A percentile compares a stretch with the other conserved stretches of the same genome.
Conservation (phyloP, 768 basidiomycete species). For the Boletellus sp. region DNA sequence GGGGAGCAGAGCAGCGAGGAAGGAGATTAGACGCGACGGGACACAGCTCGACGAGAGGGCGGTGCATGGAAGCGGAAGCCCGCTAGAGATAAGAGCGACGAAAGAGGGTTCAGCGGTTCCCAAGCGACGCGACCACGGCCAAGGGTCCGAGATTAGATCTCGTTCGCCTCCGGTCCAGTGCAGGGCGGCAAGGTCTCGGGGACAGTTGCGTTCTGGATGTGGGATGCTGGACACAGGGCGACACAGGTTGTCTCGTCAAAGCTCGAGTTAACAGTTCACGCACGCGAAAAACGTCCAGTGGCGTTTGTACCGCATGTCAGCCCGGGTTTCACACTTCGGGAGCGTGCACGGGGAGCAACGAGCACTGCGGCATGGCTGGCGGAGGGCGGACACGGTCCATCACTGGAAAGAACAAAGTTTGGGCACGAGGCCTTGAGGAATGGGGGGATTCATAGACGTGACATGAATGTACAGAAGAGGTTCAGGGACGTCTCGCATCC, state of each 20-base stretch:
- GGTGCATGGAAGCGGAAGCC: conserved; percentile 27
- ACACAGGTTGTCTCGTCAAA: not conserved
- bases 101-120: conserved; percentile 28
- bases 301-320: conserved; percentile 21
- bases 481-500: conserved; percentile 9
- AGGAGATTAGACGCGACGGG: not conserved
- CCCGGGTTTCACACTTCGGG: conserved; percentile 1
- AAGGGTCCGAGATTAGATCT: conserved; percentile 26
- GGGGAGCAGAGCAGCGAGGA: no score
- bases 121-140: conserved; percentile 3
- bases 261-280: conserved; percentile 12
- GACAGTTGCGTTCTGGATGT: not conserved
- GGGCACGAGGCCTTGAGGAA: no score
- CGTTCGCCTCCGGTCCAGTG: not conserved
- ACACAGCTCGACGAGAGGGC: conserved; percentile 8
- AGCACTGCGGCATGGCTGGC: no score
- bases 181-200: not conserved
- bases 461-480: not conserved
- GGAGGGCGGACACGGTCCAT: no score
- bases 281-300: conserved; percentile 31
- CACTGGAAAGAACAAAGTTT: no score
- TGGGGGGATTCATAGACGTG: no score
- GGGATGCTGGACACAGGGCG: conserved; percentile 1
- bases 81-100: conserved; percentile 18
- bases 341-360: no score